phyloP scores from a whole-genome alignment of 2,329 filamentous ascomycete genomes.

The Dactylonectria macrodidyma region DNA sequence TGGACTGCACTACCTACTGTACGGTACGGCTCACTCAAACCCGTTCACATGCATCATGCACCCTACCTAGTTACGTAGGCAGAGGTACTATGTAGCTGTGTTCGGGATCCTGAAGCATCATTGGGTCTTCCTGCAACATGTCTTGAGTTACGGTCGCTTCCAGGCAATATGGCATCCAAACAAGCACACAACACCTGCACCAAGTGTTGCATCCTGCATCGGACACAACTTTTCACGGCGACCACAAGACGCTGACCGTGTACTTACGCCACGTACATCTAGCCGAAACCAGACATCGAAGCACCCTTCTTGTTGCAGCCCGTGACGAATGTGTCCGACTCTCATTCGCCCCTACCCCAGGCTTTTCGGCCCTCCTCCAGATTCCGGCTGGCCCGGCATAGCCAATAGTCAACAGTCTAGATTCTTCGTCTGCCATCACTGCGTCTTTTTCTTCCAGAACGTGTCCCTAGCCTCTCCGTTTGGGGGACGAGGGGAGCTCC shows the following conservation, averaged over 20 bases:
- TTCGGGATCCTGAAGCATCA: slow-evolving; percentile 2
- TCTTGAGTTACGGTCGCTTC: slow-evolving; percentile 25
- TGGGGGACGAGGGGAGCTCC: slow-evolving; percentile 8
- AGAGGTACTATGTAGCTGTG: slow-evolving; percentile 1
- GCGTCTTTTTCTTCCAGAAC: slow-evolving; percentile 36
- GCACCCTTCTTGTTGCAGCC: slow-evolving; percentile 40
- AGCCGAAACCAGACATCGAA: slow-evolving; percentile 33
- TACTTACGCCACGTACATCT: slow-evolving; percentile 30
- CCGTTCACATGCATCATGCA: slow-evolving; percentile 37
- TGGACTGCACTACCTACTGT: slow-evolving; percentile 19
- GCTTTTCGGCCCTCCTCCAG: slow-evolving; percentile 32
- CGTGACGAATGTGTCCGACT: slow-evolving; percentile 43
- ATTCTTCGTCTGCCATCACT: slow-evolving; percentile 24
- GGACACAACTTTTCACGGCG: slow-evolving; percentile 23
- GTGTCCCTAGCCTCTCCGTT: slow-evolving; percentile 15
- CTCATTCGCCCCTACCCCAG: slow-evolving; percentile 37
- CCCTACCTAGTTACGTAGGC: neutral
- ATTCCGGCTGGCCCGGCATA: slow-evolving; percentile 21
- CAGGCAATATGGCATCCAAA: neutral
- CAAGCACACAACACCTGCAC: slow-evolving; percentile 21
- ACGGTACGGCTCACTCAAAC: slow-evolving; percentile 25
- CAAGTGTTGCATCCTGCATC: slow-evolving; percentile 34
- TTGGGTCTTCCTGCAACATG: slow-evolving; percentile 18
- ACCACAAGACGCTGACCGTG: slow-evolving; percentile 36
- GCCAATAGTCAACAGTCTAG: slow-evolving; percentile 36